Evolutionary conservation across 139 green algal species (phyloP).

Genomic region (Axilococcus clingmanii): DNA sequence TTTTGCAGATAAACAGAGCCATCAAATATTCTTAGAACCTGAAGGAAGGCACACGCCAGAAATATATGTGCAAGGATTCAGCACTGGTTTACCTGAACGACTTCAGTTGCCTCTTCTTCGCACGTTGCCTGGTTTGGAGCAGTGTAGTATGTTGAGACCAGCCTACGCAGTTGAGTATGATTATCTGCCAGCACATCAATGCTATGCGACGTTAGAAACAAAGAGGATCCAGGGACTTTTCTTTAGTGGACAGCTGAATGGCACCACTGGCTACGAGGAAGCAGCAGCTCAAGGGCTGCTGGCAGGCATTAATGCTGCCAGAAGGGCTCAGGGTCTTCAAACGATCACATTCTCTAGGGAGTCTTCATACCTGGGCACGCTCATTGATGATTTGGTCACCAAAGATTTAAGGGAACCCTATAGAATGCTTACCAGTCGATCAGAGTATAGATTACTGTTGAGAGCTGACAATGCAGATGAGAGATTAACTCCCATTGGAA

Average conservation of each 20-base stretch:
- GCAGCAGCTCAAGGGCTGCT: slow-evolving; percentile 85
- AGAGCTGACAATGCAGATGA: slow-evolving; percentile 89
- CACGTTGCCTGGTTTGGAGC: slow-evolving; percentile 85
- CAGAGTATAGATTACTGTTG: slow-evolving; percentile 90
- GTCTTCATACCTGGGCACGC: slow-evolving; percentile 83
- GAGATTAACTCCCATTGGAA: slow-evolving; percentile 80
- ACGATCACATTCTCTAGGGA: slow-evolving; percentile 55
- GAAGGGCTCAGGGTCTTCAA: slow-evolving; percentile 38
- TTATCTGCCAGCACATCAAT: slow-evolving; percentile 93
- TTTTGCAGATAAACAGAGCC: slow-evolving; percentile 86
- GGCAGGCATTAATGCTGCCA: slow-evolving; percentile 84
- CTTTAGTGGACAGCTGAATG: slow-evolving; percentile 96
- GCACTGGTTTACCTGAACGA: slow-evolving; percentile 82
- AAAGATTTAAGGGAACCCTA: slow-evolving; percentile 96
- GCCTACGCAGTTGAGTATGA: slow-evolving; percentile 99
- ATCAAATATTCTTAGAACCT: slow-evolving; percentile 95
- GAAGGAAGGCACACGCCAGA: slow-evolving; percentile 86
- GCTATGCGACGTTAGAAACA: slow-evolving; percentile 78
- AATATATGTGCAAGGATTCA: slow-evolving; percentile 92
- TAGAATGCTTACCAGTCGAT: slow-evolving; percentile 86
- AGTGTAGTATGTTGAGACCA: slow-evolving; percentile 75
- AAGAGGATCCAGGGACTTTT: slow-evolving; percentile 85
- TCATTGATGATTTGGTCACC: slow-evolving; percentile 94
- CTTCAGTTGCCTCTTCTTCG: slow-evolving; percentile 88
- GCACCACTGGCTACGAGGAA: slow-evolving; percentile 96